These are phyloP conservation scores for Trichoderma virens DNA, from an alignment of 495 filamentous ascomycete genomes.

Conservation along the genomic window DNA sequence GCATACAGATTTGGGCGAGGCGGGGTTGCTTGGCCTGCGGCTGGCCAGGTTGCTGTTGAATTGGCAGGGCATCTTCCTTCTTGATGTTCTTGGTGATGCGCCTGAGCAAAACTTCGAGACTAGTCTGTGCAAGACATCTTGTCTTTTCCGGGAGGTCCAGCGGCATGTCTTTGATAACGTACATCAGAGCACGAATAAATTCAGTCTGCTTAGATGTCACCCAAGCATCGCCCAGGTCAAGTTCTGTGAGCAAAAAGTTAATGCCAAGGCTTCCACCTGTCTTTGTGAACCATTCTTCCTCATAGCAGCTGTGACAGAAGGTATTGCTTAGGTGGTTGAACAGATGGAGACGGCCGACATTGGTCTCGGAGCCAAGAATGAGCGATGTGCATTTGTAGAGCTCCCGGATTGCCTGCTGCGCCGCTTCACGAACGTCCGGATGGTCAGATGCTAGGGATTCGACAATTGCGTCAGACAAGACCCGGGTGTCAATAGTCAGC, in stretches of 20 bases:
- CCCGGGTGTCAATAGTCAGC: conserved; percentile 71
- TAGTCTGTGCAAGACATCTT: conserved; percentile 68
- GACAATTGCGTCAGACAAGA: conserved; percentile 80
- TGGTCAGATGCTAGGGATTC: conserved; percentile 82
- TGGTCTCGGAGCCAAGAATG: conserved; percentile 69
- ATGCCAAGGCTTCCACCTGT: conserved; percentile 87
- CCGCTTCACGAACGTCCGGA: conserved; percentile 70
- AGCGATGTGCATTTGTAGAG: conserved; percentile 69
- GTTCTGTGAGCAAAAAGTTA: conserved; percentile 65
- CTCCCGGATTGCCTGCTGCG: conserved; percentile 64
- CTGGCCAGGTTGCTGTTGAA: conserved; percentile 28
- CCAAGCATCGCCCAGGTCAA: conserved; percentile 80
- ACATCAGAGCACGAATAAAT: conserved; percentile 78
- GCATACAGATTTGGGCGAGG: conserved; percentile 65
- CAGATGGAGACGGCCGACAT: conserved; percentile 65
- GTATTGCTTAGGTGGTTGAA: conserved; percentile 71
- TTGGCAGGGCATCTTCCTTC: conserved; percentile 68
- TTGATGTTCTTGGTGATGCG: conserved; percentile 65
- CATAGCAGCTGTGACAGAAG: conserved; percentile 90
- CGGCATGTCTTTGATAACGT: conserved; percentile 96
- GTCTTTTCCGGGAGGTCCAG: conserved; percentile 83
- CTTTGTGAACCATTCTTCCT: conserved; percentile 97
- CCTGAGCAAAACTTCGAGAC: conserved; percentile 66
- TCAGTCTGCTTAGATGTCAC: conserved; percentile 71
- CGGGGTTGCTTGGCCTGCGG: conserved; percentile 35